These are phyloP conservation scores for Haematococcus lacustris DNA, from an alignment of 139 green algal species.

Conservation along the genomic window DNA sequence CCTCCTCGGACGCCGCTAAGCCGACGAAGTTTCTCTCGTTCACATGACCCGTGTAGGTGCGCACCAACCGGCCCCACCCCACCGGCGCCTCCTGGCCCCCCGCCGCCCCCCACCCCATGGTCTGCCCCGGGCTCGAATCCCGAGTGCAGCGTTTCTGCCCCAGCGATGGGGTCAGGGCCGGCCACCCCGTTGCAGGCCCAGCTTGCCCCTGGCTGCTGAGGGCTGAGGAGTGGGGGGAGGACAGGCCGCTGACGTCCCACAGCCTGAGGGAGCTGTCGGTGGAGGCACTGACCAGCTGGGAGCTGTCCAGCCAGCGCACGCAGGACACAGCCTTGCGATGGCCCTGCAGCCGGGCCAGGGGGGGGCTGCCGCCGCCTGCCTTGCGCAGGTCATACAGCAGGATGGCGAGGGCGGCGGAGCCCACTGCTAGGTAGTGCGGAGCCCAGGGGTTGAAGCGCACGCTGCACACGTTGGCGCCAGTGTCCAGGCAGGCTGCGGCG, in stretches of 20 bases:
- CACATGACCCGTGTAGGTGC: slow-evolving; percentile 57
- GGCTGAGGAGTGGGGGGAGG: no score
- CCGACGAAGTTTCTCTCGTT: slow-evolving; percentile 97
- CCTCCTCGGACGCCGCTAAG: slow-evolving; percentile 44
- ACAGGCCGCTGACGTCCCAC: slow-evolving; percentile 37
- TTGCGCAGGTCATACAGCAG: slow-evolving; percentile 35
- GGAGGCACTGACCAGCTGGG: slow-evolving; percentile 72
- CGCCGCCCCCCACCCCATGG: no score
- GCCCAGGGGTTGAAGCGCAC: slow-evolving; percentile 65
- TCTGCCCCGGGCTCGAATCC: no score
- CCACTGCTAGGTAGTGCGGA: slow-evolving; percentile 68
- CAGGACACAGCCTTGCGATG: slow-evolving; percentile 74
- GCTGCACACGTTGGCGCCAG: slow-evolving; percentile 80
- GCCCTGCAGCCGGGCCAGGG: slow-evolving; percentile 4
- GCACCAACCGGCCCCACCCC: neutral
- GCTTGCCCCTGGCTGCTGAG: no score
- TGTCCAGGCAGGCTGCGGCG: no score
- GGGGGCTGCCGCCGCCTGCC: neutral
- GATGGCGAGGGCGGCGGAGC: slow-evolving; percentile 54
- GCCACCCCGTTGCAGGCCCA: no score
- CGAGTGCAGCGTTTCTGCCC: no score
- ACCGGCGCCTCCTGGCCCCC: neutral
- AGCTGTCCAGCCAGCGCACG: slow-evolving; percentile 64
- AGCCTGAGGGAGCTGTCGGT: slow-evolving; percentile 72
- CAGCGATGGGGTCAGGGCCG: no score